Percentiles rank a stretch among this genome's conserved stretches.
These are phyloP conservation scores for Ascochyta koolunga DNA, from an alignment of 2,329 filamentous ascomycete species.

Conservation along the genomic window DNA sequence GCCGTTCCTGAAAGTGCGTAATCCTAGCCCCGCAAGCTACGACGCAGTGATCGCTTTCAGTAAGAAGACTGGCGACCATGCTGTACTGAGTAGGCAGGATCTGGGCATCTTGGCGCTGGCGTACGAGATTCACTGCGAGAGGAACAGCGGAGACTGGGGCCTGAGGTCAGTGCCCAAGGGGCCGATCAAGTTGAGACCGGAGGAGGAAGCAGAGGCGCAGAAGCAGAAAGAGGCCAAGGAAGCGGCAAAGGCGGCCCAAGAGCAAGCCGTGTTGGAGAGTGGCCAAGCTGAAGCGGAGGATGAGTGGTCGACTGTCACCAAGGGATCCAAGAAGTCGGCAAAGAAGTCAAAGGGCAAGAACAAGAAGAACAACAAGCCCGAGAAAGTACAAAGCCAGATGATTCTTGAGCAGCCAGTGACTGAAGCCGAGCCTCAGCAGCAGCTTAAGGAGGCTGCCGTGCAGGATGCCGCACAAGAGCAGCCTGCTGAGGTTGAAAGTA, in stretches of 20 bases:
- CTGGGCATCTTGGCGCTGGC: conserved; percentile 86
- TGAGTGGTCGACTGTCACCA: conserved; percentile 18
- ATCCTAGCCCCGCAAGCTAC: conserved; percentile 76
- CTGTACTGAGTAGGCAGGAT: conserved; percentile 87
- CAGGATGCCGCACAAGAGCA: conserved; percentile 7
- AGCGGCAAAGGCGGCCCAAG: conserved; percentile 13
- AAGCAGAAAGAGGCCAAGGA: conserved; percentile 25
- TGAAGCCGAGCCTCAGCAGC: conserved; percentile 17
- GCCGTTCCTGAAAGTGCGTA: conserved; percentile 81
- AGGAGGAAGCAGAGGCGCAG: conserved; percentile 29
- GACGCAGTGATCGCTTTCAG: conserved; percentile 85
- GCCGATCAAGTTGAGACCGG: conserved; percentile 67
- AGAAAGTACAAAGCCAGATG: not conserved
- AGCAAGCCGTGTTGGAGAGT: conserved; percentile 12
- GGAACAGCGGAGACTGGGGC: conserved; percentile 88
- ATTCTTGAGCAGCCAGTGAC: conserved; percentile 9
- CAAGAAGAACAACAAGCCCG: conserved; percentile 10
- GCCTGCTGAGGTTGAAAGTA: conserved; percentile 11
- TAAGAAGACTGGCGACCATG: conserved; percentile 84
- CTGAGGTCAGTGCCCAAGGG: conserved; percentile 79
- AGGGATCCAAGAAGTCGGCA: conserved; percentile 14
- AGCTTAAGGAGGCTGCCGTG: conserved; percentile 15
- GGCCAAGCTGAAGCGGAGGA: conserved; percentile 9
- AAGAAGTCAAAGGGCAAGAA: conserved; percentile 20
- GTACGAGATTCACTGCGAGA: conserved; percentile 93